These are phyloP conservation scores for Adiantum capillusveneris DNA, from an alignment of 75 land plant genomes.

Conservation along the genomic window DNA sequence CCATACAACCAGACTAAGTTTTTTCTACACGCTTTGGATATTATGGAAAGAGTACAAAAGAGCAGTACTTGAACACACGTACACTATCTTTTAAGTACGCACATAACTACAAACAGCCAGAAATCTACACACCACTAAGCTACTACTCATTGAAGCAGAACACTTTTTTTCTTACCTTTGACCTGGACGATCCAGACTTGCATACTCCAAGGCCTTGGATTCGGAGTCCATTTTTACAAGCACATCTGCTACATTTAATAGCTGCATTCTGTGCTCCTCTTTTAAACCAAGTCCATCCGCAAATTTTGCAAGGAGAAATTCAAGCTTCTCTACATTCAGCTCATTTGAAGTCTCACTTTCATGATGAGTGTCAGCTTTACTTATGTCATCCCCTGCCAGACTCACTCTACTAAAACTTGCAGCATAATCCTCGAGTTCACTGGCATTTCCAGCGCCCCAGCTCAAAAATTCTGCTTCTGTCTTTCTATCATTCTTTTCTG, in stretches of 20 bases:
- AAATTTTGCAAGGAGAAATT: constrained; percentile 30
- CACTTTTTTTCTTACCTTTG: constrained; percentile 43
- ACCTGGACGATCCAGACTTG: constrained; percentile 77
- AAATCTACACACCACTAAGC: too few species aligned
- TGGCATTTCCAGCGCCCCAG: not conserved
- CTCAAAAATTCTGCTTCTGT: not conserved
- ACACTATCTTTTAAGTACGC: too few species aligned
- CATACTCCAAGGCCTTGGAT: constrained; percentile 39
- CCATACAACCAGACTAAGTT: too few species aligned
- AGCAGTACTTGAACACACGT: too few species aligned
- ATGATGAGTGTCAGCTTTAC: not conserved
- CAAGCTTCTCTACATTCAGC: not conserved
- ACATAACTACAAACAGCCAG: too few species aligned
- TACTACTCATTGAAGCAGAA: too few species aligned
- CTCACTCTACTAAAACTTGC: not conserved
- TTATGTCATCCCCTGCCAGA: not conserved
- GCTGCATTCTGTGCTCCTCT: constrained; percentile 37
- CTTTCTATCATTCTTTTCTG: constrained; percentile 2
- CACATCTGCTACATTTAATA: constrained; percentile 58
- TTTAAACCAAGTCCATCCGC: constrained; percentile 22
- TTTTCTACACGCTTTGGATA: too few species aligned
- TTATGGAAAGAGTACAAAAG: too few species aligned
- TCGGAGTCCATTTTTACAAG: constrained; percentile 49
- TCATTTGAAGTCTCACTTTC: not conserved
- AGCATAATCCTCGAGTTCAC: not conserved